Evolutionary conservation across 2,329 filamentous ascomycete genomes (phyloP).

Genomic region (Diaporthe vexans): DNA sequence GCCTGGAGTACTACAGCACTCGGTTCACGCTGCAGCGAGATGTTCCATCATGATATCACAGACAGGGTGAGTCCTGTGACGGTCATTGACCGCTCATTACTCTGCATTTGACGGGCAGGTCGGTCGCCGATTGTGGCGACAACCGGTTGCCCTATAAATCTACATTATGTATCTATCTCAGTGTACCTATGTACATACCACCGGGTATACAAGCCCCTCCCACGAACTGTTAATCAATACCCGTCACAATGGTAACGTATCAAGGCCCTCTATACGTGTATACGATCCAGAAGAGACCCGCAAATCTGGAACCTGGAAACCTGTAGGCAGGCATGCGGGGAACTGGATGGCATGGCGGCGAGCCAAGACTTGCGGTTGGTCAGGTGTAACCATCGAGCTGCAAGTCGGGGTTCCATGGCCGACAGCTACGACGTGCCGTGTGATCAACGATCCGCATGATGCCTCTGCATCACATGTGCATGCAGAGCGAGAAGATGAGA

Average conservation of each 20-base stretch:
- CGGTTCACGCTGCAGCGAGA: constrained; percentile 5
- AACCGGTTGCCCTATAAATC: not conserved
- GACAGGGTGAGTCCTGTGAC: not conserved
- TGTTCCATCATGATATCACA: constrained; percentile 21
- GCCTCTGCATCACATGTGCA: constrained; percentile 1
- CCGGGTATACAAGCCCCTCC: not conserved
- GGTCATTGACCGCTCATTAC: not conserved
- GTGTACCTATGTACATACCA: not conserved
- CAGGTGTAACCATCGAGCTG: constrained; percentile 13
- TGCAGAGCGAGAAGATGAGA: not conserved
- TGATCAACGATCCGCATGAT: constrained; percentile 10
- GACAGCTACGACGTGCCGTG: constrained; percentile 5
- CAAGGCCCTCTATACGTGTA: not conserved
- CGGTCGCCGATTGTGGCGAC: too few species aligned
- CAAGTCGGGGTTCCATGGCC: constrained; percentile 19
- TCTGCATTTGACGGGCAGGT: not conserved
- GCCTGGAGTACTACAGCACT: not conserved
- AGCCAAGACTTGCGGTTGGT: constrained; percentile 18
- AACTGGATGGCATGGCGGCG: not conserved
- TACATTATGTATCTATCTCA: not conserved
- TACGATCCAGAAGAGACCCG: not conserved
- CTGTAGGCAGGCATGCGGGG: constrained; percentile 3
- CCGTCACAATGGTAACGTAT: not conserved
- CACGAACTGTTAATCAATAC: not conserved
- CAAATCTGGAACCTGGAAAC: not conserved